Percentiles rank a stretch among this genome's conserved stretches.
Evolutionary conservation across 2,329 filamentous ascomycete genomes (phyloP).

Genomic region (Parafenestella ontariensis): DNA sequence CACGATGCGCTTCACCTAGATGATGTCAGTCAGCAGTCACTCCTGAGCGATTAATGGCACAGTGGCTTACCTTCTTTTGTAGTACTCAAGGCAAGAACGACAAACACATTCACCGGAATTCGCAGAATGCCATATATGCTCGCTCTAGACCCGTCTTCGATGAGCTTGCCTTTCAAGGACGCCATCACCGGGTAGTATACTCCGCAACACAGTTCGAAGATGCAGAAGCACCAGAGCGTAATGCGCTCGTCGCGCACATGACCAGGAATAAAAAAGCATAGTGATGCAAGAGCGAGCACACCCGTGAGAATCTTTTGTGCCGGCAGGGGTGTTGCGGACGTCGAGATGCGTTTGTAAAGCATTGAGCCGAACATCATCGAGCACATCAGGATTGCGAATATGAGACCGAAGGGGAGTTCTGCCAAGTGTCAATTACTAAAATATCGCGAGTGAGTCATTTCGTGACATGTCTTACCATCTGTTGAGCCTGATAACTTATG

Average conservation of each 20-base stretch:
- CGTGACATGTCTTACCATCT: conserved; percentile 26
- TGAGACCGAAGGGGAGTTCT: conserved; percentile 57
- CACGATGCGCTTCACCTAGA: conserved; percentile 38
- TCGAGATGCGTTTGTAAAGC: conserved; percentile 54
- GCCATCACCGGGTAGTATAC: conserved; percentile 65
- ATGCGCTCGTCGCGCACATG: conserved; percentile 55
- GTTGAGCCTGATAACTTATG: conserved; percentile 38
- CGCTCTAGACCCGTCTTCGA: conserved; percentile 62
- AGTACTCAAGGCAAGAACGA: conserved; percentile 41
- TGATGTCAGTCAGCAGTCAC: conserved; percentile 13
- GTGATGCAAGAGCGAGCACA: conserved; percentile 34
- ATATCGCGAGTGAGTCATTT: neutral
- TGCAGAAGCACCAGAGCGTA: conserved; percentile 64
- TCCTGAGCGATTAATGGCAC: neutral
- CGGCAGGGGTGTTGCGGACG: conserved; percentile 25
- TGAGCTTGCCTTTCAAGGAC: conserved; percentile 61
- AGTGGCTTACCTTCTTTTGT: conserved; percentile 37
- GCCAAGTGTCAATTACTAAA: conserved; percentile 9
- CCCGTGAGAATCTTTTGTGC: conserved; percentile 39
- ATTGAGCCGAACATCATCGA: conserved; percentile 66
- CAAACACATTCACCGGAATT: conserved; percentile 61
- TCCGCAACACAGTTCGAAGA: conserved; percentile 65
- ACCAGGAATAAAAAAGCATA: conserved; percentile 43
- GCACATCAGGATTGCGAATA: conserved; percentile 66
- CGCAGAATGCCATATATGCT: conserved; percentile 65